A percentile compares a stretch with the other conserved stretches of the same genome.
phyloP scores from a whole-genome alignment of 331 rosid species.

The Rhamnella rubrinervis region DNA sequence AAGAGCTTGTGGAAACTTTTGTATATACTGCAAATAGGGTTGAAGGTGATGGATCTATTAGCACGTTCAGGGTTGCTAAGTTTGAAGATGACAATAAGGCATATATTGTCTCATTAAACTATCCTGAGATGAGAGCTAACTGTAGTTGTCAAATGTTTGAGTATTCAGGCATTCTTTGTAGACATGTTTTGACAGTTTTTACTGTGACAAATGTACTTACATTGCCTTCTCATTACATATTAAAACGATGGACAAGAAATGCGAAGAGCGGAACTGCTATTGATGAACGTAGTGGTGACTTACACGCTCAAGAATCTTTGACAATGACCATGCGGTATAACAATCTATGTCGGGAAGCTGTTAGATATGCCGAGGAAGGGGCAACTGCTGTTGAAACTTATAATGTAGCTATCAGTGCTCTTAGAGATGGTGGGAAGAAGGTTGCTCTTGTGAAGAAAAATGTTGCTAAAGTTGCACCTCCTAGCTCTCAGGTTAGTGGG shows the following conservation, averaged over 20 bases:
- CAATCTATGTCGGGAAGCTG: conserved; percentile 76
- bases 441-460: conserved; percentile 57
- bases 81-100: conserved; percentile 85
- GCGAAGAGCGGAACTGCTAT: conserved; percentile 57
- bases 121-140: conserved; percentile 71
- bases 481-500: conserved; percentile 53
- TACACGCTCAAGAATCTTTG: conserved; percentile 63
- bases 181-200: conserved; percentile 86
- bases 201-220: conserved; percentile 87
- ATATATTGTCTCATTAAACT: conserved; percentile 64
- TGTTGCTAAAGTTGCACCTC: conserved; percentile 70
- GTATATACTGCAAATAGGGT: conserved; percentile 89
- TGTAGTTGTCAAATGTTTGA: conserved; percentile 97
- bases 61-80: conserved; percentile 90
- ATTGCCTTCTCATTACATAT: conserved; percentile 78
- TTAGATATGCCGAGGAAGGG: conserved; percentile 89
- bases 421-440: conserved; percentile 77
- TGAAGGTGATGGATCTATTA: conserved; percentile 75
- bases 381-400: conserved; percentile 72
- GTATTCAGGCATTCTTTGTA: conserved; percentile 92
- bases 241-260: conserved; percentile 93
- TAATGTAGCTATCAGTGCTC: conserved; percentile 65
- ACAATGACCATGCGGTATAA: conserved; percentile 58
- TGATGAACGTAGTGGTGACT: conserved; percentile 61
- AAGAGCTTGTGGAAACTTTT: conserved; percentile 93